Evolutionary conservation across 2,329 filamentous ascomycete genomes (phyloP).

Genomic region (Fusarium bactridioides): DNA sequence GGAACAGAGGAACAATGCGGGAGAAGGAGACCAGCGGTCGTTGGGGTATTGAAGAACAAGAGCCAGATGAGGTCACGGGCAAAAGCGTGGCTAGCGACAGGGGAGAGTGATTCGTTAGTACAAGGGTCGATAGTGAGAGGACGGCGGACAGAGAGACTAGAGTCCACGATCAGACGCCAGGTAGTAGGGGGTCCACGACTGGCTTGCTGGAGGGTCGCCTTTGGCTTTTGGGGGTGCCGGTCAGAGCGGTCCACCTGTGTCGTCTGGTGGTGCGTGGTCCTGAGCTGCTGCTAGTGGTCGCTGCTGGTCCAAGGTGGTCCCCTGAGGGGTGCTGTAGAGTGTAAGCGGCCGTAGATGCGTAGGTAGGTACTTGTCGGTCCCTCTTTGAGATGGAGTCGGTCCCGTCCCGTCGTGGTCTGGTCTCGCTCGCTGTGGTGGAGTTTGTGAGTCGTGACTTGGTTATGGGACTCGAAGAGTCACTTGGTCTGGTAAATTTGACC

Average conservation of each 20-base stretch:
- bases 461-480: conserved; percentile 31
- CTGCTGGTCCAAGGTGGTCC: conserved; percentile 36
- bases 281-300: conserved; percentile 30
- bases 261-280: conserved; percentile 37
- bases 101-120: conserved; percentile 37
- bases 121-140: conserved; percentile 25
- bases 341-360: conserved; percentile 21
- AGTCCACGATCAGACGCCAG: conserved; percentile 42
- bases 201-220: conserved; percentile 27
- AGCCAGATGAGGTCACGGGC: conserved; percentile 43
- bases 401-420: conserved; percentile 20
- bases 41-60: conserved; percentile 40
- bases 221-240: conserved; percentile 35
- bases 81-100: conserved; percentile 27
- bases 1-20: conserved; percentile 41
- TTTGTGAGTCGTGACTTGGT: conserved; percentile 28
- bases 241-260: conserved; percentile 36
- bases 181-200: conserved; percentile 35
- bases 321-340: conserved; percentile 29
- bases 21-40: conserved; percentile 32
- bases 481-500: conserved; percentile 26
- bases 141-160: conserved; percentile 29
- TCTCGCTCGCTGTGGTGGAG: conserved; percentile 19
- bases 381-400: conserved; percentile 27
- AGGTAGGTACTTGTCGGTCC: conserved; percentile 24